Evolutionary conservation across 2,329 filamentous ascomycete genomes (phyloP), one percentile per base, ranked within the genome.

Genomic region (Nannizzia gypsea): DNA sequence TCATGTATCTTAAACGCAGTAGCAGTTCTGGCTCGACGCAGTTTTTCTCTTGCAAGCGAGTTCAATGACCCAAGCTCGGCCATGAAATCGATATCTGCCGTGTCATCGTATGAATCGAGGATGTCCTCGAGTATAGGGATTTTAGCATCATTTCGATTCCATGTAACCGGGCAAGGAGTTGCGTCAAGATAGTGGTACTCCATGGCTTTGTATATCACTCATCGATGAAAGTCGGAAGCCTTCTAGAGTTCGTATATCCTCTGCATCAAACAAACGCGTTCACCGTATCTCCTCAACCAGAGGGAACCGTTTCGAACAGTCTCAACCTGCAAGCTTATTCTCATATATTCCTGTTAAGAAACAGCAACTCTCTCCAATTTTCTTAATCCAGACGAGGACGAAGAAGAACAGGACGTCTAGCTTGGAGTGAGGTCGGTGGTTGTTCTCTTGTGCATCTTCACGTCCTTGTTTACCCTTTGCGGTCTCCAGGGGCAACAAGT

Each of bases 31-130:
- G 64, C 66, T 64, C 70, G 65, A 57, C 67, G 67, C 20, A 69
- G 69, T 38, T 68, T 71, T 48, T 61, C 66, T 38, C 66, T 65
- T 13, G 63, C 70, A 26, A 70, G 64, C 4, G 69, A 64, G 0
- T 71, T 38, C 15, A 58, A 68, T 17, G 66, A 62, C 56, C 64
- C 67, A 56, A 76, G 68, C 52, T 74, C 73, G 11, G 71, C 72
- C 3, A 74, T 76, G 62, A 73, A 76, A 6, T 77, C 73, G 22
- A 76, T 64, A 17, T 72, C 69, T 3, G 62, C 67, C 0, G 74
- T 76, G 15, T 75, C 73, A 9, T 67, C 64, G 36, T 64, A 57
- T 4, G 24, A 64, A 57, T 59, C 50, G 34, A 62, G 63, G 26
- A 66, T 58, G 34, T 66, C 66, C 24, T 66, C 66, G 24, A 70